These are phyloP conservation scores for Xylaria curta DNA, from an alignment of 495 filamentous ascomycete genomes.

Conservation along the genomic window DNA sequence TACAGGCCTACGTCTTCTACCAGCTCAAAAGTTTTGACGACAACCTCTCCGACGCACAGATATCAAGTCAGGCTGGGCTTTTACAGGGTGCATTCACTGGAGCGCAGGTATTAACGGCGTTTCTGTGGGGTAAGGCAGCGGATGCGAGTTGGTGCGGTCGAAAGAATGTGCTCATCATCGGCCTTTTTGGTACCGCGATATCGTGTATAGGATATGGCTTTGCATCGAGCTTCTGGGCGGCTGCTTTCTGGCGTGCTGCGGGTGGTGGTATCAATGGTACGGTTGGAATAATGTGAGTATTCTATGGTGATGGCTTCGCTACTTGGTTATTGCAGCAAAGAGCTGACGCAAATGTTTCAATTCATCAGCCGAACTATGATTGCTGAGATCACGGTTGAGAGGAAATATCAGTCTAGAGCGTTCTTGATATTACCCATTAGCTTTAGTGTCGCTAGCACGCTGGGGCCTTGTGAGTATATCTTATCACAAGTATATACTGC, in stretches of 20 bases:
- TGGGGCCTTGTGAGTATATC: slow-evolving; percentile 59
- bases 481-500: background rate
- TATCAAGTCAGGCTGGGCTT: slow-evolving; percentile 72
- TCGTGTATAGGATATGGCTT: slow-evolving; percentile 76
- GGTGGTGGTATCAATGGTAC: slow-evolving; percentile 76
- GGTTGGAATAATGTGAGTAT: slow-evolving; percentile 65
- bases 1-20: slow-evolving; percentile 69
- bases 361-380: slow-evolving; percentile 64
- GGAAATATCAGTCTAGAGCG: slow-evolving; percentile 59
- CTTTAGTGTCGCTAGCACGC: slow-evolving; percentile 72
- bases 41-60: slow-evolving; percentile 64
- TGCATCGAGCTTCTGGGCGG: slow-evolving; percentile 64
- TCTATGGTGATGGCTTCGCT: background rate
- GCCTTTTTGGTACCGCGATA: slow-evolving; percentile 66
- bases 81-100: slow-evolving; percentile 73
- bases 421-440: slow-evolving; percentile 67
- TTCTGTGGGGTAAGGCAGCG: slow-evolving; percentile 73
- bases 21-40: slow-evolving; percentile 67
- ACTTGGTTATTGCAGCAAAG: background rate
- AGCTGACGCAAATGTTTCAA: background rate
- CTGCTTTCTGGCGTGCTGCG: slow-evolving; percentile 67
- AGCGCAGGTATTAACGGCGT: slow-evolving; percentile 76
- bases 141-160: slow-evolving; percentile 70
- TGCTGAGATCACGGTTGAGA: slow-evolving; percentile 72
- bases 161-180: slow-evolving; percentile 71